Conservation (phyloP, 331 rosid species). For the Erythrophleum ivorense region DNA sequence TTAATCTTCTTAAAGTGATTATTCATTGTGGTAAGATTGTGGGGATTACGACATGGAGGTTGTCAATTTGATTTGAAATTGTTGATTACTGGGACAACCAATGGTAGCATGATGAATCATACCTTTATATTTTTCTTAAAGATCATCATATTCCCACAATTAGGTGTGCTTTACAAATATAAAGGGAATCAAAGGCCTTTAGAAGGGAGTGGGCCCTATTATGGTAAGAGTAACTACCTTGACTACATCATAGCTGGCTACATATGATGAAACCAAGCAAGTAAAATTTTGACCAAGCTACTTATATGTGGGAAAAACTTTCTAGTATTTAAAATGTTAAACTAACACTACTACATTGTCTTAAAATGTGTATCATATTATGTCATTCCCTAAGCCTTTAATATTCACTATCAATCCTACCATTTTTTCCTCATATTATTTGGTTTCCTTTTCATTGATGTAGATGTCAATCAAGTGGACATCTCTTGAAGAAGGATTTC, state of each 20-base stretch:
- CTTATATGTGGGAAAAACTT: constrained; percentile 44
- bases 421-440: neutral
- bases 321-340: constrained; percentile 41
- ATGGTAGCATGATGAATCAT: too few relatives aligned
- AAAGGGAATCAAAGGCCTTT: constrained; percentile 79
- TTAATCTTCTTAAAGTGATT: too few relatives aligned
- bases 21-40: too few relatives aligned
- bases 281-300: constrained; percentile 63
- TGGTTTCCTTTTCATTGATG: constrained; percentile 41
- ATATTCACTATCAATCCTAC: constrained; percentile 3
- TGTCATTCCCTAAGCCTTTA: neutral
- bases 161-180: too few relatives aligned
- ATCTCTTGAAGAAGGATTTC: constrained; percentile 79
- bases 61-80: too few relatives aligned
- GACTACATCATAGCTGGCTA: constrained; percentile 91
- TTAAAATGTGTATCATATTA: constrained; percentile 11
- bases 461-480: constrained; percentile 75
- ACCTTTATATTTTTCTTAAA: too few relatives aligned
- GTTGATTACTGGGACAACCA: too few relatives aligned
- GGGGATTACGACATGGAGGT: too few relatives aligned
- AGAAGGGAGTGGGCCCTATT: constrained; percentile 97
- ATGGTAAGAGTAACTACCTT: constrained; percentile 89
- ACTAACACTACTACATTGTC: constrained; percentile 15
- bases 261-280: constrained; percentile 97
- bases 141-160: too few relatives aligned